These are phyloP conservation scores for Kockovaella imperatae DNA, from an alignment of 768 basidiomycete species.

Conservation along the genomic window DNA sequence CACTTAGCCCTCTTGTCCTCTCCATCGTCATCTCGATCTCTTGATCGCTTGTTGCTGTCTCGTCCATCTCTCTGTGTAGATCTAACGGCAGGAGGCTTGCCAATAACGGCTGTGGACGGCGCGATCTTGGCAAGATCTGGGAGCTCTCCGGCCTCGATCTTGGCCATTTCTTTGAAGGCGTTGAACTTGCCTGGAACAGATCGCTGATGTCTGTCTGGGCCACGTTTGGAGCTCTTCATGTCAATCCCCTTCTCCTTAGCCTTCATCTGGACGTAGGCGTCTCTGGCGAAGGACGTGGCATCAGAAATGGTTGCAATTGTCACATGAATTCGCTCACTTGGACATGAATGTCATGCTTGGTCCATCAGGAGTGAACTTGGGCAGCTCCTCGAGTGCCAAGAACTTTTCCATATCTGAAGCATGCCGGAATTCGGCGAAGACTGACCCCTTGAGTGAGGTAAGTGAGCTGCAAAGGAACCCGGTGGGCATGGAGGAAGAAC, in stretches of 20 bases:
- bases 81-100: constrained; percentile 6
- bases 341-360: constrained; percentile 73
- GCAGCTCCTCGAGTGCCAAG: constrained; percentile 71
- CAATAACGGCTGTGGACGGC: constrained; percentile 24
- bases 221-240: background rate
- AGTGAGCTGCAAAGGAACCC: too few relatives aligned
- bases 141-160: constrained; percentile 26
- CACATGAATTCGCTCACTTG: constrained; percentile 54
- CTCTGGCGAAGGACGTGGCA: constrained; percentile 47
- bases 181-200: constrained; percentile 27
- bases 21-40: constrained; percentile 28
- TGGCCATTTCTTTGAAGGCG: constrained; percentile 44
- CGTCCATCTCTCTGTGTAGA: constrained; percentile 13
- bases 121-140: constrained; percentile 28
- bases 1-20: constrained; percentile 25
- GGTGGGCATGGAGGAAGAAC: too few relatives aligned
- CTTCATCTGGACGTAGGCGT: constrained; percentile 89
- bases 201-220: constrained; percentile 1
- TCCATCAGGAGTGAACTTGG: constrained; percentile 59
- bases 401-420: constrained; percentile 63
- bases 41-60: constrained; percentile 19
- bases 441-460: constrained; percentile 61
- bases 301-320: background rate
- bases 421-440: constrained; percentile 83
- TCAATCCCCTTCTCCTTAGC: constrained; percentile 82